Evolutionary conservation across 177 flowering plant species (phyloP).

Genomic region (Telopea speciosissima): DNA sequence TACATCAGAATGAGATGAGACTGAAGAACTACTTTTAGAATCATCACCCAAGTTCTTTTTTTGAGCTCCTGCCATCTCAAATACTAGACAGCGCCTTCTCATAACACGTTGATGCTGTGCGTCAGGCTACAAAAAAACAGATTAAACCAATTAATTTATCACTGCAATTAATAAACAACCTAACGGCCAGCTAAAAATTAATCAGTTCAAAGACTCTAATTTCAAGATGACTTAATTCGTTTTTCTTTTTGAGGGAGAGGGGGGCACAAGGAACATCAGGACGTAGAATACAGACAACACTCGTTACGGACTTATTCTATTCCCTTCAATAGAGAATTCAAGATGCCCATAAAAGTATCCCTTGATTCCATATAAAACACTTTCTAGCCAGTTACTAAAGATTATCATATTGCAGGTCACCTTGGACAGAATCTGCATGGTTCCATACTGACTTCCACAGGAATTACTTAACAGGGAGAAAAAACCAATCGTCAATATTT

Average conservation of each 20-base stretch:
- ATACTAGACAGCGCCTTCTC: constrained; percentile 83
- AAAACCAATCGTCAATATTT: too few relatives aligned
- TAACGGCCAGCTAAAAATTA: neutral
- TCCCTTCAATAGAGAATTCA: neutral
- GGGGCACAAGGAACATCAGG: neutral
- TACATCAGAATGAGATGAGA: constrained; percentile 30
- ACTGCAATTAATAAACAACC: neutral
- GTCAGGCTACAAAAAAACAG: constrained; percentile 27
- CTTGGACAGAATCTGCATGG: too few relatives aligned
- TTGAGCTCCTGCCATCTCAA: constrained; percentile 55
- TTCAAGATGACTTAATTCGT: neutral
- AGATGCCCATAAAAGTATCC: too few relatives aligned
- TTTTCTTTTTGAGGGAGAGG: too few relatives aligned
- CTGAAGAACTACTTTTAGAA: constrained; percentile 33
- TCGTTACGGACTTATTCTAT: neutral
- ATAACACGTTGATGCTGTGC: constrained; percentile 66
- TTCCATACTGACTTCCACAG: too few relatives aligned
- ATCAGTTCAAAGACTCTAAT: neutral
- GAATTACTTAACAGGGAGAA: too few relatives aligned
- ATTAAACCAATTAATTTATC: constrained; percentile 2
- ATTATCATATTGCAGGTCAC: too few relatives aligned
- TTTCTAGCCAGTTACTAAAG: neutral
- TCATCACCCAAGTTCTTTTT: constrained; percentile 43
- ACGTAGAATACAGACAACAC: neutral
- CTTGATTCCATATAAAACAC: neutral